Conservation (phyloP, 805 yeast species). For the Starmerella vitae region DNA sequence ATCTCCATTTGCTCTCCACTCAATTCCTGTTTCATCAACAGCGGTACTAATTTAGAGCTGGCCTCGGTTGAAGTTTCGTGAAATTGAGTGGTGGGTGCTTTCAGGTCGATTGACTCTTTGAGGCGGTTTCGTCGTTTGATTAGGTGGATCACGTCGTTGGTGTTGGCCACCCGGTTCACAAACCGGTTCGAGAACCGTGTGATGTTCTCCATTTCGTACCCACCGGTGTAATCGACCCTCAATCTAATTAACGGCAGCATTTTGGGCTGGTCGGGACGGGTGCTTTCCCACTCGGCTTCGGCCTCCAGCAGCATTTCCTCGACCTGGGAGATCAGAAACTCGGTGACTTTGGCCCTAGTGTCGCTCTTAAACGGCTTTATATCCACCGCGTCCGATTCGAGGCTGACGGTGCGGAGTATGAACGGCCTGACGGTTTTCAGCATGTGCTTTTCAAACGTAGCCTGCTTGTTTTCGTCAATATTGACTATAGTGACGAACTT, state of each 20-base stretch:
- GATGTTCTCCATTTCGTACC: constrained; percentile 83
- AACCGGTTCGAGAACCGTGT: constrained; percentile 78
- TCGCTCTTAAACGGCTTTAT: constrained; percentile 37
- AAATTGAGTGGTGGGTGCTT: background rate
- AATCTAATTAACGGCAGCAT: constrained; percentile 74
- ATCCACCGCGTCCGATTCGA: constrained; percentile 29
- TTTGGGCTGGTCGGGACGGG: constrained; percentile 27
- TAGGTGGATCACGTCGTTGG: constrained; percentile 70
- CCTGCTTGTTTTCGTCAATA: constrained; percentile 40
- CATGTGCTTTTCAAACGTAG: constrained; percentile 44
- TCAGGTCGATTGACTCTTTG: background rate
- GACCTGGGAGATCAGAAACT: constrained; percentile 48
- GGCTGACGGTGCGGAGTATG: constrained; percentile 49
- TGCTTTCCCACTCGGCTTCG: constrained; percentile 33
- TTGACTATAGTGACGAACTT: constrained; percentile 65
- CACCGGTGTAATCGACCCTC: constrained; percentile 80
- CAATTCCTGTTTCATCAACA: constrained; percentile 49
- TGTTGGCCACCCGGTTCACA: constrained; percentile 82
- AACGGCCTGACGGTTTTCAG: constrained; percentile 73
- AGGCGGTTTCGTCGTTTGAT: constrained; percentile 29
- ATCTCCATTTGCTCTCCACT: constrained; percentile 50
- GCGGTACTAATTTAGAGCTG: constrained; percentile 9
- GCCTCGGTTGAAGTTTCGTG: background rate
- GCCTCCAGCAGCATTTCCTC: constrained; percentile 55
- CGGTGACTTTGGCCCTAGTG: constrained; percentile 37